Percentiles rank a stretch among this genome's conserved stretches.
Evolutionary conservation across 2,329 filamentous ascomycete genomes (phyloP).

Genomic region (Fusarium goolgardi): DNA sequence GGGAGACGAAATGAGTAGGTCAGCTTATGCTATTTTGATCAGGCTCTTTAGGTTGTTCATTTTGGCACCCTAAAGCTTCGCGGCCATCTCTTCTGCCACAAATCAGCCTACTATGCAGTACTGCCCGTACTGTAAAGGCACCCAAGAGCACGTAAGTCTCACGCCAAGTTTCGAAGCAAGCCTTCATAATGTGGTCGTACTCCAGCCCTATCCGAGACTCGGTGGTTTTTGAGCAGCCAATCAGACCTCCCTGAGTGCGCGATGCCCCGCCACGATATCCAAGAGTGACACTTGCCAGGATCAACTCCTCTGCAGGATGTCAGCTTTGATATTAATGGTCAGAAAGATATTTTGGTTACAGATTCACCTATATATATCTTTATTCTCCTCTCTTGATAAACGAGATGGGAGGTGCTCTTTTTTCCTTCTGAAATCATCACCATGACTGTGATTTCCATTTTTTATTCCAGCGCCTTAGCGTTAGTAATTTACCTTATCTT

Average conservation of each 20-base stretch:
- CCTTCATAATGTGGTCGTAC: background rate
- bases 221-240: background rate
- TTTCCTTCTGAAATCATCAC: background rate
- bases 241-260: background rate
- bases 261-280: background rate
- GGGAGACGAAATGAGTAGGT: no score
- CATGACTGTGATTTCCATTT: background rate
- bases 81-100: no score
- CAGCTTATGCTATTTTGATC: no score
- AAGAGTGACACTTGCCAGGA: background rate
- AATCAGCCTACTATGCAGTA: no score
- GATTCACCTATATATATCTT: background rate
- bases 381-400: no score
- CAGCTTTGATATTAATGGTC: background rate
- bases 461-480: background rate
- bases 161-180: background rate
- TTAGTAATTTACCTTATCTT: accelerated
- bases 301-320: background rate
- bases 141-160: no score
- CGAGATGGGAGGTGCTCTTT: background rate
- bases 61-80: no score
- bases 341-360: no score
- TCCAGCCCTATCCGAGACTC: no score
- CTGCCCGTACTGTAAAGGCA: background rate
- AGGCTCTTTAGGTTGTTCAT: no score